Evolutionary conservation across 2,329 filamentous ascomycete genomes (phyloP), one percentile per base, ranked within the genome.

Genomic region (Trichoderma sp.): DNA sequence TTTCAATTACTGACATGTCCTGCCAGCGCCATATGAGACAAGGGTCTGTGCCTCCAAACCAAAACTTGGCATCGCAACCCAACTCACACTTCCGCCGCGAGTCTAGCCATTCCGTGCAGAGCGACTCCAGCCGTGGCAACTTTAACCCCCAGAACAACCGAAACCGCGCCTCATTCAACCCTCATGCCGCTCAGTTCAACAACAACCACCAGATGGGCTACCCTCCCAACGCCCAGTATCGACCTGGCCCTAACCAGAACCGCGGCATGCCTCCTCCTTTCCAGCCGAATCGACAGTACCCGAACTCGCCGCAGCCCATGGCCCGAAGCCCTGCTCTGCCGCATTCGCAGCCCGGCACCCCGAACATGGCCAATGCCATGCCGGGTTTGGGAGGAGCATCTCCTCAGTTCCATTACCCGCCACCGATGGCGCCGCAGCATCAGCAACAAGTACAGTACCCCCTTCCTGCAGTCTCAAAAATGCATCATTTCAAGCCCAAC

Each of bases 101-200:
- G 78, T 97, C 95, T 35, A 91, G 91, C 47, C 93, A 96, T 77
- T 96, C 93, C 27, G 86, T 89, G 72, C 92, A 95, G 70, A 76
- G 79, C 58, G 80, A 81, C 31, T 78, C 77, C 75, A 85, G 85
- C 73, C 87, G 88, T 74, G 88, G 86, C 73, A 85, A 83, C 73
- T 87, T 82, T 72, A 79, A 81, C 61, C 78, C 81, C 37, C 83
- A 85, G 72, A 82, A 81, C 58, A 83, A 83, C 61, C 84, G 86
- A 70, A 84, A 86, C 56, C 82, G 86, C 70, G 80, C 80, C 71
- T 81, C 81, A 63, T 87, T 83, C 72, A 83, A 82, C 74, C 81
- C 81, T 35, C 77, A 80, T 65, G 73, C 73, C 58, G 77, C 74
- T 65, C 82, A 84, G 71, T 85, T 82, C 71, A 84, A 80, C 74